These are phyloP conservation scores for Mycena pura DNA, from an alignment of 768 basidiomycete species.

Conservation along the genomic window DNA sequence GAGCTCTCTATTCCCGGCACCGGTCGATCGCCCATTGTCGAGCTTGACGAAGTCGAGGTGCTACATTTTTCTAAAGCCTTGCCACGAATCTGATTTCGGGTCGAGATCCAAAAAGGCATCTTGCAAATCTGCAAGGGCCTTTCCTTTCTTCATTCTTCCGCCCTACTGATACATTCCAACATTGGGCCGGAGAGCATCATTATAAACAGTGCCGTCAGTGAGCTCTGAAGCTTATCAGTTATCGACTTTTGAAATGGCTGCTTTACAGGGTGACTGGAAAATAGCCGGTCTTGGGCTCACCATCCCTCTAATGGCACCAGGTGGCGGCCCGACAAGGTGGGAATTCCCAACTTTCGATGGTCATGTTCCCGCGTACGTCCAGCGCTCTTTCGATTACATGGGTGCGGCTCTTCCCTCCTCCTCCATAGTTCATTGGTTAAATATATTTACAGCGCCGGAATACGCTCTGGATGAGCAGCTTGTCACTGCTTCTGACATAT, in stretches of 20 bases:
- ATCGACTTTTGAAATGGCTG: neutral
- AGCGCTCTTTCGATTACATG: constrained; percentile 95
- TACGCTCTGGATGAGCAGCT: constrained; percentile 91
- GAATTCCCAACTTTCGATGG: constrained; percentile 91
- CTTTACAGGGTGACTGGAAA: constrained; percentile 95
- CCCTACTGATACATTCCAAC: constrained; percentile 91
- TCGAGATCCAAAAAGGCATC: constrained; percentile 93
- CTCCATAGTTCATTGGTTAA: neutral
- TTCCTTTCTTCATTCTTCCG: constrained; percentile 90
- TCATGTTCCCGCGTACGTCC: constrained; percentile 78
- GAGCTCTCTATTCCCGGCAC: constrained; percentile 76
- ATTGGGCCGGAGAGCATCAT: constrained; percentile 86
- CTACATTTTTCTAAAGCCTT: constrained; percentile 29
- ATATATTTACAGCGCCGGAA: constrained; percentile 76
- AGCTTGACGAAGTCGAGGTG: constrained; percentile 96
- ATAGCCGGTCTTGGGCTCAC: constrained; percentile 89
- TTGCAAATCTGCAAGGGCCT: constrained; percentile 91
- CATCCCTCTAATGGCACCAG: constrained; percentile 71
- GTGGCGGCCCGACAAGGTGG: constrained; percentile 83
- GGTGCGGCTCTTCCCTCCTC: constrained; percentile 53
- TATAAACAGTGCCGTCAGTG: constrained; percentile 83
- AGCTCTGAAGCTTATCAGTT: neutral
- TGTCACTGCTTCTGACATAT: constrained; percentile 90
- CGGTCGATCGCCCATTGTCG: constrained; percentile 64
- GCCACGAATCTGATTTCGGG: constrained; percentile 15